Percentiles rank a stretch among this genome's conserved stretches.
These are phyloP conservation scores for Wilcoxina mikolae DNA, from an alignment of 495 filamentous ascomycete species.

Conservation along the genomic window DNA sequence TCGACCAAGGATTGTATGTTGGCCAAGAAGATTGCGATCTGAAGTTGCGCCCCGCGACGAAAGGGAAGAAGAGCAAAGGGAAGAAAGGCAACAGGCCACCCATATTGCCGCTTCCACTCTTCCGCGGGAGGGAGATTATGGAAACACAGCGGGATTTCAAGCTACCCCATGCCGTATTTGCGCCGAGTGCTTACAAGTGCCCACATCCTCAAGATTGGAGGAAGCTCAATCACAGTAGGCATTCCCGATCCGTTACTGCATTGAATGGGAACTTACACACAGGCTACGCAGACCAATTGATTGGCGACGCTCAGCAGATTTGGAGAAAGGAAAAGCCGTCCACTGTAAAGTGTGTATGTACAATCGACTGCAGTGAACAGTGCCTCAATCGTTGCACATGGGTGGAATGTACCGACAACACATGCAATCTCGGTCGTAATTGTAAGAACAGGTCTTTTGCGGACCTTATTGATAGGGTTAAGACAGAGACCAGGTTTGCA, in stretches of 20 bases:
- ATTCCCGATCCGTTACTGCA: slow-evolving; percentile 7
- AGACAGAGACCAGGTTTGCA: slow-evolving; percentile 66
- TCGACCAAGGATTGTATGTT: slow-evolving; percentile 71
- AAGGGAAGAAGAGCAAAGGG: slow-evolving; percentile 43
- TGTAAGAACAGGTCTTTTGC: slow-evolving; percentile 84
- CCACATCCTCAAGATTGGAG: slow-evolving; percentile 85
- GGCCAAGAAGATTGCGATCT: slow-evolving; percentile 56
- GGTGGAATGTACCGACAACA: slow-evolving; percentile 85
- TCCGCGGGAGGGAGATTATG: slow-evolving; percentile 45
- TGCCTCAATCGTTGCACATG: slow-evolving; percentile 94
- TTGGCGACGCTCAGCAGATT: slow-evolving; percentile 69
- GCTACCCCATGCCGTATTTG: slow-evolving; percentile 78
- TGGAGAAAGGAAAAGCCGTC: slow-evolving; percentile 75
- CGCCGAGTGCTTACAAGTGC: slow-evolving; percentile 57
- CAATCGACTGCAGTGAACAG: slow-evolving; percentile 62
- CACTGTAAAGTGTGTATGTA: slow-evolving; percentile 63
- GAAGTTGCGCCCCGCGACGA: slow-evolving; percentile 41
- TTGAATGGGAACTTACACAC: slow-evolving; percentile 3
- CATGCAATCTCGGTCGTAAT: slow-evolving; percentile 58
- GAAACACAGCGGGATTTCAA: slow-evolving; percentile 62
- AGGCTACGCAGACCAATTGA: slow-evolving; percentile 38
- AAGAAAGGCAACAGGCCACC: slow-evolving; percentile 34
- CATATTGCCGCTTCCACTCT: slow-evolving; percentile 54
- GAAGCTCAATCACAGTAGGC: slow-evolving; percentile 75
- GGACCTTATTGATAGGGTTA: slow-evolving; percentile 57